Evolutionary conservation across 108 stramenopile species (phyloP), one percentile per base, ranked within the genome.

Genomic region (Skeletonema potamos): DNA sequence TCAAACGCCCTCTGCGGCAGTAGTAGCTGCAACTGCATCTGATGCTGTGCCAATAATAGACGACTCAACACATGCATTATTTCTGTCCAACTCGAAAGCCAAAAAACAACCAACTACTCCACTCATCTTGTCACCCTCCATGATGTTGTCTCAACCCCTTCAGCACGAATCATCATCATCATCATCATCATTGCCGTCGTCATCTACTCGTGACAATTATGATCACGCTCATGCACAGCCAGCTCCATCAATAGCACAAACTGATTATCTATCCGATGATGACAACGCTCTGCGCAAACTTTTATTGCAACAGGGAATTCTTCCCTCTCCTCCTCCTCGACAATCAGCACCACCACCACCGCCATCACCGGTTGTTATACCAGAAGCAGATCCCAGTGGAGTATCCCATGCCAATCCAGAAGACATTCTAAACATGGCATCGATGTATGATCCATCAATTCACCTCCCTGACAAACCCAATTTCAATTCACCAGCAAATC

Each of bases 381-480:
- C 54, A 22, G 48, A 51, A 34, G 44, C 77, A 32, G 69, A 77
- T 70, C 76, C 76, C 11, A 70, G 69, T 26, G 76, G 76, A 33
- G 57, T 77, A 48, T 77, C 76, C 30, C 41, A 58, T 17, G 76
- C 76, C 58, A 29, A 78, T 62, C 66, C 70, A 34, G 77, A 71
- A 66, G 77, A 78, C 39, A 66, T 78, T 56, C 66, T 78, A 4
- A 65, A 72, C 48, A 30, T 78, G 58, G 64, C 77, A 32, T 72
- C 70, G 30, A 78, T 78, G 77, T 78, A 78, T 54, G 77, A 78
- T 70, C 77, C 77, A 18, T 71, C 77, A 3, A 72, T 78, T 15
- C 77, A 78, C 22, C 62, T 78, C 43, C 77, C 77, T 2, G 77
- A 78, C 70, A 78, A 78, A 39, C 77, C 77, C 18, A 72, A 84